Conservation (phyloP, 495 filamentous ascomycete genomes). For the Penicillium coffeae region DNA sequence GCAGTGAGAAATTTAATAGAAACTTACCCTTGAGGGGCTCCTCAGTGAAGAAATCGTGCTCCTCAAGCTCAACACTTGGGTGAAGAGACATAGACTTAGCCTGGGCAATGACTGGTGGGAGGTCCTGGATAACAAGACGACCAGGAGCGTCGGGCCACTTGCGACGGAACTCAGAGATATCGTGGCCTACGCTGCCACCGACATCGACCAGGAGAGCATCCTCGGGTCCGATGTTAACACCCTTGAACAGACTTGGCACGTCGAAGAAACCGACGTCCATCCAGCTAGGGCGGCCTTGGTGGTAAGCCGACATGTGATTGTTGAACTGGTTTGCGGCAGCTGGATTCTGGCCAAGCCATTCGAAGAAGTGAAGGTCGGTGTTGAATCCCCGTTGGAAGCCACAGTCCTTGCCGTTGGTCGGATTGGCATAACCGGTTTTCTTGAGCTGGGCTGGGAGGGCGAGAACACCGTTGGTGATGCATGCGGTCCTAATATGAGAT, state of each 20-base stretch:
- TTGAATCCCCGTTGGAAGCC: conserved; percentile 31
- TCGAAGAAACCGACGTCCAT: too few relatives aligned
- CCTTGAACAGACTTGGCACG: too few relatives aligned
- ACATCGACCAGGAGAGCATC: conserved; percentile 52
- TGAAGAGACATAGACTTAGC: conserved; percentile 26
- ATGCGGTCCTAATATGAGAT: conserved; percentile 30
- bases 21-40: conserved; percentile 44
- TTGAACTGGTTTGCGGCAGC: conserved; percentile 38
- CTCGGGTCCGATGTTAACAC: too few relatives aligned
- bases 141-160: conserved; percentile 34
- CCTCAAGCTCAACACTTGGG: conserved; percentile 23
- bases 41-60: conserved; percentile 44
- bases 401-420: conserved; percentile 25
- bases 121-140: conserved; percentile 46
- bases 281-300: conserved; percentile 48
- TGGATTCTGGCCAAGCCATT: conserved; percentile 26
- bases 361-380: conserved; percentile 33
- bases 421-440: conserved; percentile 28
- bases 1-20: too few relatives aligned
- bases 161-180: conserved; percentile 33
- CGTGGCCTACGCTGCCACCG: conserved; percentile 44
- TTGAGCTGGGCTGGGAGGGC: conserved; percentile 30
- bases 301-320: conserved; percentile 49
- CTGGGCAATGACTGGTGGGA: conserved; percentile 34
- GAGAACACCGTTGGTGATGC: conserved; percentile 24